Conservation (phyloP, 2,329 filamentous ascomycete species). For the Elsinoe ampelina region DNA sequence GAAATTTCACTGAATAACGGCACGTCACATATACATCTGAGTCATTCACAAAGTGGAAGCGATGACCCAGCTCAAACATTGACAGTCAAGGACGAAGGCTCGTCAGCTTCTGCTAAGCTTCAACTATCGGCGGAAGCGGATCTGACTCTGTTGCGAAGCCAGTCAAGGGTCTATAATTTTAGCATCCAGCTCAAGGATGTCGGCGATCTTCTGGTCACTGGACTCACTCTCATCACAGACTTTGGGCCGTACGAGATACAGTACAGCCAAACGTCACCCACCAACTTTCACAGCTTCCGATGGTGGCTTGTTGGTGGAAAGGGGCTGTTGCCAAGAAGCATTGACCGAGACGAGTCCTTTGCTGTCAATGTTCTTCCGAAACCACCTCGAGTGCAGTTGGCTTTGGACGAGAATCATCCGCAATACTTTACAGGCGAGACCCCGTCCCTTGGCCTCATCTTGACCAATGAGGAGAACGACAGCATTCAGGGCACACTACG, state of each 20-base stretch:
- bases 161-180: neutral
- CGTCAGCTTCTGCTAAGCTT: neutral
- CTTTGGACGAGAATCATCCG: constrained; percentile 49
- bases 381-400: constrained; percentile 82
- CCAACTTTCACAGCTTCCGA: constrained; percentile 13
- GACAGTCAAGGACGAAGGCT: constrained; percentile 10
- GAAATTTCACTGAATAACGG: constrained; percentile 6
- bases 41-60: neutral
- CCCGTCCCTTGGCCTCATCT: constrained; percentile 57
- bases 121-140: neutral
- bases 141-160: neutral
- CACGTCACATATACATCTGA: constrained; percentile 12
- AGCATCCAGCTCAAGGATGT: neutral
- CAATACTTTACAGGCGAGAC: constrained; percentile 82
- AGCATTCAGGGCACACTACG: constrained; percentile 64
- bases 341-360: constrained; percentile 41
- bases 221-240: neutral
- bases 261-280: constrained; percentile 19
- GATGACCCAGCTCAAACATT: neutral
- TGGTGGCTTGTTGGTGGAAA: constrained; percentile 26
- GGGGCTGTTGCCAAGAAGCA: constrained; percentile 28
- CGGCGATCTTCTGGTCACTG: neutral
- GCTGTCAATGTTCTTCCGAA: constrained; percentile 70
- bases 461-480: constrained; percentile 77
- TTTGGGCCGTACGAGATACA: constrained; percentile 13